Evolutionary conservation across 78 protist genomes (phyloP).

Genomic region (Acrasis kona): DNA sequence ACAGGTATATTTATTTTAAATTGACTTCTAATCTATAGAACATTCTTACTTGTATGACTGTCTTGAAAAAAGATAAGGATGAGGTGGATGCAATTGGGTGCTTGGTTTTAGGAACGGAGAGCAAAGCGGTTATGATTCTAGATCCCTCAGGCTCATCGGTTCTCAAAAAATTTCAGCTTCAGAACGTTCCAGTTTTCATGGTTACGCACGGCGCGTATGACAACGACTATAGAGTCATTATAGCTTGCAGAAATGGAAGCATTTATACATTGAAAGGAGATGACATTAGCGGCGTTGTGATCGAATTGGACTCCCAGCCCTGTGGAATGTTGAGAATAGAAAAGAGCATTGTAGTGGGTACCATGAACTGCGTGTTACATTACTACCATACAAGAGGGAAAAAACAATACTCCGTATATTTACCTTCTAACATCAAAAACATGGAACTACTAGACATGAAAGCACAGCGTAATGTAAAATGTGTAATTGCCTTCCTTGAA

Average conservation of each 20-base stretch:
- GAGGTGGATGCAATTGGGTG: conserved; percentile 20
- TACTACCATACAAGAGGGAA: conserved; percentile 38
- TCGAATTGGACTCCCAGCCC: conserved; percentile 38
- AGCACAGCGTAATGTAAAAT: neutral
- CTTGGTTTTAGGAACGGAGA: conserved; percentile 50
- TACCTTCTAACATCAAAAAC: conserved; percentile 26
- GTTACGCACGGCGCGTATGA: conserved; percentile 17
- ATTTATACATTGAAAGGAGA: conserved; percentile 38
- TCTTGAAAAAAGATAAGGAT: conserved; percentile 29
- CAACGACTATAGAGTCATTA: conserved; percentile 42
- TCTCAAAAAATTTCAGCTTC: neutral
- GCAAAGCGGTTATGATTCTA: conserved; percentile 13
- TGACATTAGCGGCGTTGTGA: conserved; percentile 18
- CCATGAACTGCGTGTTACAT: conserved; percentile 23
- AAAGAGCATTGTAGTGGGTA: conserved; percentile 28
- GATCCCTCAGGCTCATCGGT: conserved; percentile 12
- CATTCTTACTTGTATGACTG: conserved; percentile 39
- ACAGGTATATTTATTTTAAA: no score
- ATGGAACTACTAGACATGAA: neutral
- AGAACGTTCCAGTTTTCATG: conserved; percentile 10
- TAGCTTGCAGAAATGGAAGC: conserved; percentile 36
- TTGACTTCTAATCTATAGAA: no score
- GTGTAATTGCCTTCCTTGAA: conserved; percentile 21
- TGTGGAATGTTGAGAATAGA: conserved; percentile 12
- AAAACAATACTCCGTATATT: conserved; percentile 1